These are phyloP conservation scores for Pseudonectria buxi DNA, from an alignment of 2,329 filamentous ascomycete species.

Conservation along the genomic window DNA sequence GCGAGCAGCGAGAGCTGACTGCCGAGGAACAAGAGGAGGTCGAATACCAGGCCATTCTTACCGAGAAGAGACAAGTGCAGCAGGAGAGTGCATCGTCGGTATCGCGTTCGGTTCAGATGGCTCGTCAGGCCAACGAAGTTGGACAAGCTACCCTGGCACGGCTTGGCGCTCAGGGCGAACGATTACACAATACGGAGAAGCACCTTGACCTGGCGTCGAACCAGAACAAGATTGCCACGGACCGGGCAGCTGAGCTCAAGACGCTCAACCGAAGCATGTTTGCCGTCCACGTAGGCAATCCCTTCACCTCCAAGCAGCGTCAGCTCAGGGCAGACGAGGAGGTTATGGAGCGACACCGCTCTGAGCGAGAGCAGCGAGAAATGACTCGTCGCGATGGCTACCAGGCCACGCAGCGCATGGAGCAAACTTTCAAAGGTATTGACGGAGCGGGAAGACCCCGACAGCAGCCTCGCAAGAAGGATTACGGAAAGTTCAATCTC, in stretches of 20 bases:
- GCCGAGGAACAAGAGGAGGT: conserved; percentile 71
- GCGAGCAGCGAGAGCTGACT: conserved; percentile 70
- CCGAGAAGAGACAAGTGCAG: conserved; percentile 59
- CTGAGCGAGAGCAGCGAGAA: conserved; percentile 60
- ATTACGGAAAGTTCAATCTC: conserved; percentile 63
- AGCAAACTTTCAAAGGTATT: conserved; percentile 41
- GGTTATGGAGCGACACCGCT: conserved; percentile 61
- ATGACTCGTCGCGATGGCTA: conserved; percentile 49
- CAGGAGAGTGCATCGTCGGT: conserved; percentile 55
- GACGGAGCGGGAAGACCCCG: conserved; percentile 20
- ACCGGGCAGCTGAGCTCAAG: conserved; percentile 76
- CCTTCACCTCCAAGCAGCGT: conserved; percentile 65
- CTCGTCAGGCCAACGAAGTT: conserved; percentile 42
- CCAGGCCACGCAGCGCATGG: conserved; percentile 46
- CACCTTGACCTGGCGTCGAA: conserved; percentile 75
- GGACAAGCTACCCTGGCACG: conserved; percentile 66
- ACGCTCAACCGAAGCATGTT: conserved; percentile 88
- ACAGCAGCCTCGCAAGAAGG: conserved; percentile 31
- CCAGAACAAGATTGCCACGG: conserved; percentile 69
- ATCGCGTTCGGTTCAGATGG: conserved; percentile 34
- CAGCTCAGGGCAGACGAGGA: conserved; percentile 59
- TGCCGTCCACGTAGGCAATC: conserved; percentile 69
- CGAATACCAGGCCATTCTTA: conserved; percentile 57
- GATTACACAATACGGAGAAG: conserved; percentile 73
- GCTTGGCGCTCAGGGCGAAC: conserved; percentile 71